These are phyloP conservation scores for Yamadazyma takamatsuzukensis DNA, from an alignment of 805 yeast species.

Conservation along the genomic window DNA sequence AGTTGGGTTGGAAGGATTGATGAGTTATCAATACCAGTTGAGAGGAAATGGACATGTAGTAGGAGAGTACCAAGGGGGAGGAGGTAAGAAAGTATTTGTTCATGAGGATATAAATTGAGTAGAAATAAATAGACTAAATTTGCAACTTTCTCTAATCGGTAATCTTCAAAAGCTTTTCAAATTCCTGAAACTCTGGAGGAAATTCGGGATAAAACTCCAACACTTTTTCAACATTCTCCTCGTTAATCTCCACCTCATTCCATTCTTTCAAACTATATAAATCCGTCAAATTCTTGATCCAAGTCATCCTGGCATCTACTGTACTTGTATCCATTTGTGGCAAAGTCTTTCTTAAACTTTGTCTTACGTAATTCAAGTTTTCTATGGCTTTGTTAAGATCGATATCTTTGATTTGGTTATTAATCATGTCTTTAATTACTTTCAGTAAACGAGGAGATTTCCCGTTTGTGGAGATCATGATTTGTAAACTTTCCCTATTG, in stretches of 20 bases:
- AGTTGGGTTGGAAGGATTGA: conserved; percentile 95
- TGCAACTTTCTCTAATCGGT: no score
- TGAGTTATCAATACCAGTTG: conserved; percentile 90
- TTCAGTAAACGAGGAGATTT: conserved; percentile 73
- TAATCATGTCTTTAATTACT: conserved; percentile 48
- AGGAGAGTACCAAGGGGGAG: conserved; percentile 88
- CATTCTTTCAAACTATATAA: conserved; percentile 54
- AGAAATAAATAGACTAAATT: background rate
- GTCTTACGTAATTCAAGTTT: conserved; percentile 56
- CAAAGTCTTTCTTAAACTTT: conserved; percentile 40
- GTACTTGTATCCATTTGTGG: conserved; percentile 46
- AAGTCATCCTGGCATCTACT: conserved; percentile 62
- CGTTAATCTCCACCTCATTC: conserved; percentile 40
- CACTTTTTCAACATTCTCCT: conserved; percentile 35
- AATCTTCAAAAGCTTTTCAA: conserved; percentile 11
- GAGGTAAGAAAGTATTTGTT: conserved; percentile 74
- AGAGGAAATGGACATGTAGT: conserved; percentile 93
- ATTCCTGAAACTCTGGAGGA: conserved; percentile 37
- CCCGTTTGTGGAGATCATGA: conserved; percentile 83
- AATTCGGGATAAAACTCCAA: conserved; percentile 47
- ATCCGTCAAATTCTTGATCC: conserved; percentile 68
- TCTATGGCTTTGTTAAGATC: conserved; percentile 58
- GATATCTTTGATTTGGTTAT: conserved; percentile 40
- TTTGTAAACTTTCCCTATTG: conserved; percentile 67
- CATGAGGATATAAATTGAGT: conserved; percentile 49